These are phyloP conservation scores for Exophiala calicioides DNA, from an alignment of 2,329 filamentous ascomycete genomes.

Conservation along the genomic window DNA sequence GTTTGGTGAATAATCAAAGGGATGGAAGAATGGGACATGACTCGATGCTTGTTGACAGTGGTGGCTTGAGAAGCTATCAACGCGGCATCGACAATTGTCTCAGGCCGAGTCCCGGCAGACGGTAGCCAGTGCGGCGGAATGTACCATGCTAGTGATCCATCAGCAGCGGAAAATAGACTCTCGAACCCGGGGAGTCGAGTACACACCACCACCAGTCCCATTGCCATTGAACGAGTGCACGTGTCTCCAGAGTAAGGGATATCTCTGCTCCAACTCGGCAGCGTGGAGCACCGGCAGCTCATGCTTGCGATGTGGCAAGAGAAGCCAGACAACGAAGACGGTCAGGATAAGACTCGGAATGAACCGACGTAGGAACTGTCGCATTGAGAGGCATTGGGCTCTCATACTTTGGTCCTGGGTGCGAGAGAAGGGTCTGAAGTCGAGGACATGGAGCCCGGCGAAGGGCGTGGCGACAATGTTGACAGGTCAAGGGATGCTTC, in stretches of 20 bases:
- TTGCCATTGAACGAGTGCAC: slow-evolving; percentile 23
- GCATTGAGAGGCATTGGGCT: slow-evolving; percentile 9
- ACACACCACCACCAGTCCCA: slow-evolving; percentile 18
- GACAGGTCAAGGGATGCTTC: no score
- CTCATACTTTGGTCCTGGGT: slow-evolving; percentile 7
- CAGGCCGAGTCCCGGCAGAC: slow-evolving; percentile 16
- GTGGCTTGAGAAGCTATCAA: slow-evolving; percentile 30
- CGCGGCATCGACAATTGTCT: slow-evolving; percentile 35
- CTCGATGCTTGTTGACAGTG: slow-evolving; percentile 14
- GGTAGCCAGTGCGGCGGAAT: slow-evolving; percentile 22
- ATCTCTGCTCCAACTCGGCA: slow-evolving; percentile 11
- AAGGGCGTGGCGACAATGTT: no score
- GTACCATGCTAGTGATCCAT: slow-evolving; percentile 21
- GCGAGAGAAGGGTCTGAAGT: neutral
- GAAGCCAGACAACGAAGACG: slow-evolving; percentile 7
- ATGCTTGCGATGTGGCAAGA: slow-evolving; percentile 11
- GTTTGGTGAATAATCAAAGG: slow-evolving; percentile 39
- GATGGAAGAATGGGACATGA: slow-evolving; percentile 33
- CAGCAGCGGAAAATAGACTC: no score
- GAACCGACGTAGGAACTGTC: slow-evolving; percentile 14
- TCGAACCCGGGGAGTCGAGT: neutral
- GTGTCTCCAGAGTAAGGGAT: slow-evolving; percentile 20
- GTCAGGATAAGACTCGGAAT: slow-evolving; percentile 10
- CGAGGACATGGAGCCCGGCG: neutral
- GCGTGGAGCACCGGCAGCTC: neutral